phyloP scores from a whole-genome alignment of 148 eudicot genomes.

The Agrostemma githago region DNA sequence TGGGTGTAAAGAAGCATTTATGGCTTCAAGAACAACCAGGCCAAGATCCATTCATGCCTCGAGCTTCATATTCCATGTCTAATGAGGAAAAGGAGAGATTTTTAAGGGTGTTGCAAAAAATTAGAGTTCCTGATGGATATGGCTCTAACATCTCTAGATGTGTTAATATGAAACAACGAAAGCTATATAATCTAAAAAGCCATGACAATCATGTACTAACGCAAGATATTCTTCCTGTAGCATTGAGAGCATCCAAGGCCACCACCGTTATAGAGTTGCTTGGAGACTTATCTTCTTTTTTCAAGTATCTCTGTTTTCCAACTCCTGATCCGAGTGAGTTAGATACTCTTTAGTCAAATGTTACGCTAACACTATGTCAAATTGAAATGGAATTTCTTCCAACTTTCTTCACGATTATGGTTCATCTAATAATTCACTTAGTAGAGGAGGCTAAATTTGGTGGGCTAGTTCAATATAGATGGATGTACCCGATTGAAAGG shows the following conservation, averaged over 20 bases:
- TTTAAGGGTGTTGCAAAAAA: background rate
- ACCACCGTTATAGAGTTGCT: no score
- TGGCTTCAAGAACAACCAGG: background rate
- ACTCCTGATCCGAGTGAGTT: no score
- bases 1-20: background rate
- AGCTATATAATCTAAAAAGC: no score
- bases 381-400: slow-evolving; percentile 7
- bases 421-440: slow-evolving; percentile 7
- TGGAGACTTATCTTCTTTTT: no score
- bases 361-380: slow-evolving; percentile 1
- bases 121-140: slow-evolving; percentile 25
- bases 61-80: slow-evolving; percentile 18
- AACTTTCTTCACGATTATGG: slow-evolving; percentile 8
- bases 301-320: no score
- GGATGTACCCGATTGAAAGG: no score
- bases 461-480: no score
- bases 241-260: no score
- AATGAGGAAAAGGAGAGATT: no score
- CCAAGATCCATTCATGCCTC: slow-evolving; percentile 5
- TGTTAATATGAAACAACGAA: no score
- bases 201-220: no score
- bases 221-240: no score
- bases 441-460: background rate
- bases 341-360: background rate
- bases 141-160: background rate